A percentile compares a stretch with the other conserved stretches of the same genome.
Evolutionary conservation across 73 alveolate genomes (phyloP).

Genomic region (Loxodes magnus): DNA sequence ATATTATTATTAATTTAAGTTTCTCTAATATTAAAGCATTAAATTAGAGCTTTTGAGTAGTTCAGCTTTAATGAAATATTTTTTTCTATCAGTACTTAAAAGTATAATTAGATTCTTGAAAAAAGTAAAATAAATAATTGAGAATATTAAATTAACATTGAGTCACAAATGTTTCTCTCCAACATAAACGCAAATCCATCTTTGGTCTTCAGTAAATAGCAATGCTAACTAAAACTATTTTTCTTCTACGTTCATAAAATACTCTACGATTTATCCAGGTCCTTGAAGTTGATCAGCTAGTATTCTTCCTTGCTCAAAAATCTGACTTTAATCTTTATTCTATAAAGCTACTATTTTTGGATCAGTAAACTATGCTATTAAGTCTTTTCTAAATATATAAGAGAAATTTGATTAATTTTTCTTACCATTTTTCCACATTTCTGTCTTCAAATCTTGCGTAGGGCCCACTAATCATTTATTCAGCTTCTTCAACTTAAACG

Average conservation of each 20-base stretch:
- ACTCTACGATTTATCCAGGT: constrained; percentile 12
- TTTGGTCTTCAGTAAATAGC: not conserved
- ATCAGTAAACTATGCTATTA: constrained; percentile 1
- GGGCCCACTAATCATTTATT: constrained; percentile 63
- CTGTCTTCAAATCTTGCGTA: constrained; percentile 26
- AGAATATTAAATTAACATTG: not conserved
- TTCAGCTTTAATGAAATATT: not conserved
- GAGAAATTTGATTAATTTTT: not conserved
- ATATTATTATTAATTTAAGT: no score
- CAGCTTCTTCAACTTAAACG: constrained; percentile 46
- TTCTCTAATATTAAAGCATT: no score
- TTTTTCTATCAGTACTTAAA: not conserved
- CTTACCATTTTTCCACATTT: constrained; percentile 12
- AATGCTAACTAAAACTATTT: not conserved
- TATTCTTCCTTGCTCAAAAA: not conserved
- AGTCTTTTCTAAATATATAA: constrained; percentile 10
- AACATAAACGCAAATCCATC: constrained; percentile 3
- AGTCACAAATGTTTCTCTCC: not conserved
- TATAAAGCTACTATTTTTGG: not conserved
- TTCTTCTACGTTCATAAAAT: not conserved
- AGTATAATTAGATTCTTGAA: not conserved
- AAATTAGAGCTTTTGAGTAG: not conserved
- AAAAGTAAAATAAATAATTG: not conserved
- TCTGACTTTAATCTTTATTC: not conserved
- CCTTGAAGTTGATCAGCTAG: constrained; percentile 10